These are phyloP conservation scores for Diutina ranongensis DNA, from an alignment of 1,139 yeast species.

Conservation along the genomic window DNA sequence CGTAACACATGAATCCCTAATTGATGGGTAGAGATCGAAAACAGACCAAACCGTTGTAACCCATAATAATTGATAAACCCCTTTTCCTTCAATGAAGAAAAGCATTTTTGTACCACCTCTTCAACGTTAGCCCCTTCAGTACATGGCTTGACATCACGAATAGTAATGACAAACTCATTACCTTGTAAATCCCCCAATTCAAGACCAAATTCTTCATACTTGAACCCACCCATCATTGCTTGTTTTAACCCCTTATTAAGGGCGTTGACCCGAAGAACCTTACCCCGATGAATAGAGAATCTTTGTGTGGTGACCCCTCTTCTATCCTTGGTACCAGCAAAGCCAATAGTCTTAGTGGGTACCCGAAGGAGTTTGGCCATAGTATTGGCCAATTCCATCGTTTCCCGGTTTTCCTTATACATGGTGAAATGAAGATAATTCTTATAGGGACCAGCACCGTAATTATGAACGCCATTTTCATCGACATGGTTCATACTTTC, in stretches of 20 bases:
- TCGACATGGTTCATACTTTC: conserved; percentile 37
- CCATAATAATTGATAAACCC: conserved; percentile 95
- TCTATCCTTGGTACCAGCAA: conserved; percentile 95
- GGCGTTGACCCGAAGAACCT: conserved; percentile 58
- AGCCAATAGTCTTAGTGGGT: conserved; percentile 58
- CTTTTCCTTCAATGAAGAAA: conserved; percentile 43
- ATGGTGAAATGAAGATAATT: conserved; percentile 67
- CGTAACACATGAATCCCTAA: conserved; percentile 65
- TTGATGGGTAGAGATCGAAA: conserved; percentile 80
- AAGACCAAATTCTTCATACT: conserved; percentile 51
- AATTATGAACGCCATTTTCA: conserved; percentile 35
- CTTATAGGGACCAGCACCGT: conserved; percentile 58
- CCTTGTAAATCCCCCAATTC: conserved; percentile 79
- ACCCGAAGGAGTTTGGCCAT: conserved; percentile 63
- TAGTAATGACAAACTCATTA: conserved; percentile 75
- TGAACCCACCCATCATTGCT: conserved; percentile 64
- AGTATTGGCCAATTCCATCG: conserved; percentile 85
- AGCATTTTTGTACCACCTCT: conserved; percentile 36
- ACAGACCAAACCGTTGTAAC: conserved; percentile 96
- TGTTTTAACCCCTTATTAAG: conserved; percentile 69
- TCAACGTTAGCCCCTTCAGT: conserved; percentile 19
- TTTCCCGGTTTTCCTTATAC: conserved; percentile 91
- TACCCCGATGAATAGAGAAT: conserved; percentile 57
- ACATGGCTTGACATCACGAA: conserved; percentile 47
- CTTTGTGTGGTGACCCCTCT: conserved; percentile 92